Base-by-base conservation (phyloP, 163 green algal genomes). In the Scenedesmus sp. region DNA sequence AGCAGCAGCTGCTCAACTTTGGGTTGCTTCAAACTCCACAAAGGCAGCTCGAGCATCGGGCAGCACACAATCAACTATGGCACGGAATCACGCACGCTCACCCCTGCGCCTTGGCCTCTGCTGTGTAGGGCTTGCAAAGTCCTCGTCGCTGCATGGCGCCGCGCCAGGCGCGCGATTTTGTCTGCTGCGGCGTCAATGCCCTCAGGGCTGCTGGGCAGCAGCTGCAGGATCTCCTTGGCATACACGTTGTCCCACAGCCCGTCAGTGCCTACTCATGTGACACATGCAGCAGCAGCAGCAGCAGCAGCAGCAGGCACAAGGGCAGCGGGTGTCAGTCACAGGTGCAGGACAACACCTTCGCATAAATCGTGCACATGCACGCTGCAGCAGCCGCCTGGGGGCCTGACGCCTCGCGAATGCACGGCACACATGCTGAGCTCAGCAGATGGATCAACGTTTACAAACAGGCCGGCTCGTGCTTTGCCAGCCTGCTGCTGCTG, bases 61-160 rank as follows among this genome's bases (percentile, higher is more conserved):
- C n/a, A n/a, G n/a, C n/a, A 56, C 49, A 56, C 49, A 56, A 56
- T 20, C 49, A 12, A 56, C 12, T 13, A 56, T 56, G 49, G 49
- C n/a, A n/a, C n/a, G n/a, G n/a, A n/a, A n/a, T 56, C 10, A 20
- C 53, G 16, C 44, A 1, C 73, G 85, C 94, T 91, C 81, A 96
- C 89, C 96, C 97, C 86, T 97, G 94, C 4, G 92, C 83, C 79
- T 96, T 79, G 3, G 96, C 97, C 86, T 97, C 96, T 15, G 87
- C 46, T 0, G 90, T 96, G 92, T 99, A 99, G 97, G 97, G 13
- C 94, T 97, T 13, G 95, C 91, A 37, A 95, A 98, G 9, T 95
- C 85, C 0, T 53, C 30, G 76, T 96, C 94, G 90, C 53, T 40
- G 94, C 93, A 44, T 96, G 93, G n/a, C 86, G 26, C 12, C 93